Base-by-base conservation (phyloP, 139 green algal species). In the Chlamydomonas incerta region DNA sequence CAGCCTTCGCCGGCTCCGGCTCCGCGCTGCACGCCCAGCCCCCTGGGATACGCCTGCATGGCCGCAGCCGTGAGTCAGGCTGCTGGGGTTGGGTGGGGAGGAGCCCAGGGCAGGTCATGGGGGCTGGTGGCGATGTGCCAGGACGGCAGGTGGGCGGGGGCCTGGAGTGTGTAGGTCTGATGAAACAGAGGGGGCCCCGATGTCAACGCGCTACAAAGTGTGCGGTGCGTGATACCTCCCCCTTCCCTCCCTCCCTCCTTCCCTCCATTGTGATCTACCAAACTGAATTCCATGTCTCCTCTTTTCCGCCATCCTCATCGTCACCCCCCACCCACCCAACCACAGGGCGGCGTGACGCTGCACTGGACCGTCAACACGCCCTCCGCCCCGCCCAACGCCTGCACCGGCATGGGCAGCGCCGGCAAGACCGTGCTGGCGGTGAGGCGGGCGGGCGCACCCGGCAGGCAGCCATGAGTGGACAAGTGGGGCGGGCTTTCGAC, bases 341-440 rank as follows among this genome's bases (percentile, higher is more conserved):
- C 35, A 23, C 75, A 83, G 75, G 35, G 37, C 60, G 73, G 72
- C 24, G 26, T 83, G 23, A 72, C 60, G 28, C n/a, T 83, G 0
- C 75, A 83, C 62, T 83, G 75, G 75, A 62, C 26, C 62, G 24
- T 83, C 35, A 83, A 83, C 62, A 47, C 60, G 31, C 37, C 50
- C 62, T 58, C 75, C 6, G 60, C 75, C 13, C 75, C 75, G 35
- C 11, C 29, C 37, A 69, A 71, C 33, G 33, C 33, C 34, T 72
- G 75, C 75, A 82, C 58, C 63, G n/a, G n/a, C 63, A 31, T 29
- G 26, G 17, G 14, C 2, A 62, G 35, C 2, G 2, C 60, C 23
- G 35, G 15, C 34, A 34, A 31, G n/a, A 57, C 23, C 13, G 13
- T 21, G 55, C 74, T 81, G 33, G 57, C 2, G 74, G 74, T 81